These are phyloP conservation scores for Gossypium raimondii DNA, from an alignment of 345 rosid species.

Conservation along the genomic window DNA sequence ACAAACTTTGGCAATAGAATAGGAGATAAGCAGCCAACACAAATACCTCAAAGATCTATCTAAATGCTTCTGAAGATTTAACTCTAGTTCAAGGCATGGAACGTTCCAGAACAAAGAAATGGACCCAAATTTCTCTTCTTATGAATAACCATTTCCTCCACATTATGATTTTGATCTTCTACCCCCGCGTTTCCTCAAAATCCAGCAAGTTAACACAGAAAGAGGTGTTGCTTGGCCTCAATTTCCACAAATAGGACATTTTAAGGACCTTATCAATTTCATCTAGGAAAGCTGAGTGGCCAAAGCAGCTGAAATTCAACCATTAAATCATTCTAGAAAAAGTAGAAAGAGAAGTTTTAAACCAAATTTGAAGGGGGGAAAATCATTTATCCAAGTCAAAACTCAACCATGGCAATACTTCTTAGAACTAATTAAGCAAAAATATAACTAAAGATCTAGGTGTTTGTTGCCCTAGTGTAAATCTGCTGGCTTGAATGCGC, in stretches of 20 bases:
- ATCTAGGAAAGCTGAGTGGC: neutral
- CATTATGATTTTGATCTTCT: too few species aligned
- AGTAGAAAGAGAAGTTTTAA: neutral
- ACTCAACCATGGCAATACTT: neutral
- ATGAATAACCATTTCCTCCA: too few species aligned
- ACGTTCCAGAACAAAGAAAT: too few species aligned
- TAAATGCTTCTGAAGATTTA: neutral
- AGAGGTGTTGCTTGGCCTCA: neutral
- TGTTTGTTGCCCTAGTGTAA: slow-evolving; percentile 71
- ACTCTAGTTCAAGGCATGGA: neutral
- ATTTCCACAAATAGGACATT: too few species aligned
- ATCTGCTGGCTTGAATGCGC: slow-evolving; percentile 81
- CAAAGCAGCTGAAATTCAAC: neutral
- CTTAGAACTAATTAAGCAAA: neutral
- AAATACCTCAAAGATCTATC: neutral
- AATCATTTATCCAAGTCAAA: neutral
- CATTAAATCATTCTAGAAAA: neutral
- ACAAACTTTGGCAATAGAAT: too few species aligned
- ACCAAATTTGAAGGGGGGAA: neutral
- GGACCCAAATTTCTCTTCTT: too few species aligned
- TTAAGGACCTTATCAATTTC: neutral
- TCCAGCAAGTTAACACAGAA: too few species aligned
- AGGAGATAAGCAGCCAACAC: neutral
- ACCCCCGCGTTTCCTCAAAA: too few species aligned
- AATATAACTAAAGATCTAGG: slow-evolving; percentile 23